Conservation (phyloP, 73 alveolate genomes). For the Tetrahymena malaccensis region DNA sequence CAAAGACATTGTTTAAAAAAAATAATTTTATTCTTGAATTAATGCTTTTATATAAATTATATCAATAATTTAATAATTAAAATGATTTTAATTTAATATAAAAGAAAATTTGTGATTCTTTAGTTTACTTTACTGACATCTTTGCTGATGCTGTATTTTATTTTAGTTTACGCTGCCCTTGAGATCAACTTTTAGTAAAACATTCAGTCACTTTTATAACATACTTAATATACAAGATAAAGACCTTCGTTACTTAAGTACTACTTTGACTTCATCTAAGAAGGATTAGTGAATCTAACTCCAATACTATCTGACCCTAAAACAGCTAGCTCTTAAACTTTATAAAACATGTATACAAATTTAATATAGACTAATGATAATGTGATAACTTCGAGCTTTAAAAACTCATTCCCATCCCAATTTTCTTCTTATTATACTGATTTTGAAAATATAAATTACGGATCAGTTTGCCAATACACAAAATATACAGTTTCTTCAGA, state of each 20-base stretch:
- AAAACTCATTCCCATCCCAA: not conserved
- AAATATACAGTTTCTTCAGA: not conserved
- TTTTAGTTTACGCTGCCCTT: not conserved
- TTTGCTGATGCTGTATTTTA: not conserved
- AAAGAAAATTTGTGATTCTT: not conserved
- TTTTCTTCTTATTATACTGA: not conserved
- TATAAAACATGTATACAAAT: not conserved
- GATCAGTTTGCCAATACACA: not conserved
- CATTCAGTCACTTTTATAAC: not conserved
- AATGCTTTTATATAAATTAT: no score
- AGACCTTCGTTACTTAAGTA: not conserved
- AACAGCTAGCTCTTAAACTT: not conserved
- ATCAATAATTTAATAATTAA: no score
- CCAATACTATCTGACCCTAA: not conserved
- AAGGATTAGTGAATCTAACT: not conserved
- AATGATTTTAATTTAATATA: not conserved
- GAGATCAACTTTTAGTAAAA: not conserved
- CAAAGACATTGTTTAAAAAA: no score
- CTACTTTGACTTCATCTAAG: not conserved
- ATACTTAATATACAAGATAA: not conserved
- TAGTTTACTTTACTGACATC: not conserved
- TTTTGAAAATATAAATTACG: not conserved
- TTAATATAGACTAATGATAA: not conserved
- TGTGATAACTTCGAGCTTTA: not conserved
- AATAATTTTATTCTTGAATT: no score